Conservation (phyloP, 768 basidiomycete genomes). For the Leccinum uliginosum region DNA sequence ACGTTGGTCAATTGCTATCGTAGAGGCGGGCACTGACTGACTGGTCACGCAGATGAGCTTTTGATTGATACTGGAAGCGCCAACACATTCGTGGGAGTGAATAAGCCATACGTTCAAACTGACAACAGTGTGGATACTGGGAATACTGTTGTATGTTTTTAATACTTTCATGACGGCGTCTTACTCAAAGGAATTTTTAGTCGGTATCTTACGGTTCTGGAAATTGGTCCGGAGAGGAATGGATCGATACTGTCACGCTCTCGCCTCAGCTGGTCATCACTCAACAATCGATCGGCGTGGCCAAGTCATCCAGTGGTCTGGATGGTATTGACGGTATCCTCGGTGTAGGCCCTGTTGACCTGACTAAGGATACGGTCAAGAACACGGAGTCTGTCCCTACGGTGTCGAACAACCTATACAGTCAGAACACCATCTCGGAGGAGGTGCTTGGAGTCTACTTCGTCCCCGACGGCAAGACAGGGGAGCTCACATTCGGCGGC, state of each 20-base stretch:
- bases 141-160: conserved; percentile 13
- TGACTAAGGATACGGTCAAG: conserved; percentile 26
- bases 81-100: conserved; percentile 27
- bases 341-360: conserved; percentile 31
- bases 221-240: conserved; percentile 11
- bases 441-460: conserved; percentile 32
- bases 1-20: not conserved
- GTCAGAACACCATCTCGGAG: conserved; percentile 23
- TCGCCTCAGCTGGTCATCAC: not conserved
- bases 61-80: conserved; percentile 31
- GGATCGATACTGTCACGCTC: conserved; percentile 8
- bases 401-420: conserved; percentile 31
- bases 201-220: conserved; percentile 3
- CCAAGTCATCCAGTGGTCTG: conserved; percentile 23
- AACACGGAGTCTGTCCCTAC: conserved; percentile 23
- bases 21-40: not conserved
- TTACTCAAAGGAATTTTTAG: not conserved
- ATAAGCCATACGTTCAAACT: conserved; percentile 9
- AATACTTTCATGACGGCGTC: not conserved
- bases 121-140: conserved; percentile 17
- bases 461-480: conserved; percentile 15
- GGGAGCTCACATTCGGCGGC: conserved; percentile 28
- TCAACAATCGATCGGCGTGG: conserved; percentile 35
- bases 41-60: conserved; percentile 20
- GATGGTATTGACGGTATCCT: conserved; percentile 36